Base-by-base conservation (phyloP, 2,329 filamentous ascomycete species). In the Fusarium albosuccineum region DNA sequence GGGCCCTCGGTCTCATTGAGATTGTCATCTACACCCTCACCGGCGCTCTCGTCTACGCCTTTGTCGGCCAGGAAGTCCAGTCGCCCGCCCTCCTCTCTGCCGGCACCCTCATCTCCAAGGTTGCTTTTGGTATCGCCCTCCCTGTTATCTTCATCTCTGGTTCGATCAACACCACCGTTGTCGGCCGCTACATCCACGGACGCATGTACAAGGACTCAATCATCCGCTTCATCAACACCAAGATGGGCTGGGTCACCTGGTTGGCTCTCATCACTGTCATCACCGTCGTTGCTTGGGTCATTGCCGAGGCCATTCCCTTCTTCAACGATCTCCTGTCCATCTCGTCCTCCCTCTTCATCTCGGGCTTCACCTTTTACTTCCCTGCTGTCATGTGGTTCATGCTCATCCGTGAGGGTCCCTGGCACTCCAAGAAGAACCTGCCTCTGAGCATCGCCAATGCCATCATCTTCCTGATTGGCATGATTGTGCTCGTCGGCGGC, bases 121-220 rank as follows among this genome's bases (percentile, higher is more conserved):
- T 93, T 7, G 89, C 90, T 3, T 93, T 91, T 72, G 90, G 89
- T 29, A 77, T 93, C 64, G 91, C 89, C 0, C 81, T 91, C 4
- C 91, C 91, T 13, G 92, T 91, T 56, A 93, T 93, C 74, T 85
- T 92, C 70, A 89, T 93, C 64, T 90, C 91, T 0, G 91, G 91
- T 50, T 89, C 91, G 16, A 90, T 93, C 75, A 90, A 92, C 78
- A 83, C 81, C 36, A 82, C 80, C 2, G 81, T 83, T 10, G 77
- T 81, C 30, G 78, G 75, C 4, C 81, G 82, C 17, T 85, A 84
- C 62, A 74, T 85, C 62, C 82, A 83, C 70, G 81, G 78, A 6
- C 80, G 82, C 36, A 61, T 80, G n/a, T 84, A 77, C 73, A 78
- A 78, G 68, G 70, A 82, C 71, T 81, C 78, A 3, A 71, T 83